phyloP scores from a whole-genome alignment of 495 filamentous ascomycete species.

The Penicillium roqueforti region DNA sequence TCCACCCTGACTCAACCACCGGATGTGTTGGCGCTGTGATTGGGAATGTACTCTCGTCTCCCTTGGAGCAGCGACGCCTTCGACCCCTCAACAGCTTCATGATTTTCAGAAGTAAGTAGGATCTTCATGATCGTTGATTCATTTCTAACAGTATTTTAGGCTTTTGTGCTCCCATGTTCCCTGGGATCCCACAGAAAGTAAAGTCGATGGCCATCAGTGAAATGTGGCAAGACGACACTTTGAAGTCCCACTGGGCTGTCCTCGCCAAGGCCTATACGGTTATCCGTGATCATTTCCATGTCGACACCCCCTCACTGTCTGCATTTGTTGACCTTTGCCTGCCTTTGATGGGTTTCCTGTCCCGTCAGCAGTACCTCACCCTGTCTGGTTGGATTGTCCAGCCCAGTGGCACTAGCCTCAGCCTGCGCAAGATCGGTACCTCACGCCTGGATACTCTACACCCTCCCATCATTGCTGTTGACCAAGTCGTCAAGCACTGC shows the following conservation, averaged over 20 bases:
- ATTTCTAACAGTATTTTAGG: conserved; percentile 26
- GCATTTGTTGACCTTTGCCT: not conserved
- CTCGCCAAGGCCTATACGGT: conserved; percentile 46
- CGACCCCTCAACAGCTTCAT: conserved; percentile 48
- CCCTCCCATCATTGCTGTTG: not conserved
- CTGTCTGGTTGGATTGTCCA: conserved; percentile 34
- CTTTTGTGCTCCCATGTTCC: conserved; percentile 39
- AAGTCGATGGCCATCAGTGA: conserved; percentile 39
- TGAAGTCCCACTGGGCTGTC: conserved; percentile 47
- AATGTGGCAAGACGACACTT: conserved; percentile 43
- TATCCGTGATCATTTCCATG: conserved; percentile 45
- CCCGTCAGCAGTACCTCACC: conserved; percentile 34
- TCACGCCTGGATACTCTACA: not conserved
- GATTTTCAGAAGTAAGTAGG: conserved; percentile 43
- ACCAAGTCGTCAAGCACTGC: not conserved
- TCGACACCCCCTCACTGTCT: conserved; percentile 15
- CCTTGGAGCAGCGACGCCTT: not conserved
- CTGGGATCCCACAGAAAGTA: conserved; percentile 36
- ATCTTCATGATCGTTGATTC: not conserved
- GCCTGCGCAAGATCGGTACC: not conserved
- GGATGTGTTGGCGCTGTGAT: not conserved
- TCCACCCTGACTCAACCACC: not conserved
- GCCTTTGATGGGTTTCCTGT: conserved; percentile 27
- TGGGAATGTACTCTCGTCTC: not conserved
- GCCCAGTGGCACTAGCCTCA: not conserved